Conservation (phyloP, 768 basidiomycete genomes). For the Mycena galericulata region DNA sequence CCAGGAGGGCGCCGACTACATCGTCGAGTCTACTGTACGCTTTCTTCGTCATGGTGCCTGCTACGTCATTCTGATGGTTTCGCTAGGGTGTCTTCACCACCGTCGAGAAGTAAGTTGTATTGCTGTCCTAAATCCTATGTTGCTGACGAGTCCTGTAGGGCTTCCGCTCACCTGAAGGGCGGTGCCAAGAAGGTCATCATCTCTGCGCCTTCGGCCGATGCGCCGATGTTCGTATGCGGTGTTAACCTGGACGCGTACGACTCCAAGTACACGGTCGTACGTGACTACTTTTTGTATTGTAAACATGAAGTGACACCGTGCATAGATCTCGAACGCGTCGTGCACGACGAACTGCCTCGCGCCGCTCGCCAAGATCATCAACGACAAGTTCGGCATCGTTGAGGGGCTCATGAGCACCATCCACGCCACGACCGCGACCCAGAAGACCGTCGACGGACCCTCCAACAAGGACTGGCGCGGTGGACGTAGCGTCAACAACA, state of each 20-base stretch:
- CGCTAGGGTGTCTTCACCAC: conserved; percentile 97
- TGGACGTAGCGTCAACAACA: conserved; percentile 94
- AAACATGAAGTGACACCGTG: conserved; percentile 4
- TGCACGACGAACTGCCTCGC: conserved; percentile 99
- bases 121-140: conserved; percentile 14
- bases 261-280: conserved; percentile 85
- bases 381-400: conserved; percentile 96
- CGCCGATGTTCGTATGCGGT: conserved; percentile 94
- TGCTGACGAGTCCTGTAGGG: conserved; percentile 59
- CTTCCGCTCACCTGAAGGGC: conserved; percentile 93
- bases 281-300: conserved; percentile 43
- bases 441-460: conserved; percentile 95
- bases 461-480: conserved; percentile 98
- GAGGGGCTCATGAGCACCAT: conserved; percentile 99
- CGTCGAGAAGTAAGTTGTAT: conserved; percentile 76
- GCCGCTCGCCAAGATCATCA: conserved; percentile 97
- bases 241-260: conserved; percentile 97
- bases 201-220: conserved; percentile 97
- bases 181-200: conserved; percentile 99
- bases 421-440: conserved; percentile 95
- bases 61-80: conserved; percentile 22
- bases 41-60: conserved; percentile 19
- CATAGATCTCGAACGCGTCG: conserved; percentile 95
- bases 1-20: conserved; percentile 85
- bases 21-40: conserved; percentile 94